Percentiles rank a stretch among this genome's conserved stretches.
These are phyloP conservation scores for Colletotrichum endophyticum DNA, from an alignment of 2,329 filamentous ascomycete genomes.

Conservation along the genomic window DNA sequence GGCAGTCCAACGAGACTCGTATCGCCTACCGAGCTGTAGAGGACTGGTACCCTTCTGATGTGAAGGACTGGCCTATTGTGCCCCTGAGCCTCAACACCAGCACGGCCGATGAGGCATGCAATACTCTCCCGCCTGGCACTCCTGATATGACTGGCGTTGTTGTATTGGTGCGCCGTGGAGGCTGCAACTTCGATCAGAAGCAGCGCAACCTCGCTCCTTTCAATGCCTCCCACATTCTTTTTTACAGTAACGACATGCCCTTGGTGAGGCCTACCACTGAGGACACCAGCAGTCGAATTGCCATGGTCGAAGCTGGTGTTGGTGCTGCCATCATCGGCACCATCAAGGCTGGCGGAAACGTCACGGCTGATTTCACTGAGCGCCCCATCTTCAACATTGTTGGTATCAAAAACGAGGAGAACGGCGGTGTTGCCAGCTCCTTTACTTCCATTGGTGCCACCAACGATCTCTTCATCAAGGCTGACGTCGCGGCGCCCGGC, in stretches of 20 bases:
- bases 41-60: constrained; percentile 9
- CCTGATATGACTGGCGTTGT: constrained; percentile 44
- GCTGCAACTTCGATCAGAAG: constrained; percentile 39
- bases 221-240: constrained; percentile 44
- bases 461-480: constrained; percentile 42
- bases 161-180: constrained; percentile 45
- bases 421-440: constrained; percentile 35
- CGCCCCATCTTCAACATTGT: constrained; percentile 17
- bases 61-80: constrained; percentile 28
- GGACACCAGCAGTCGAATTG: constrained; percentile 4
- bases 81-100: constrained; percentile 26
- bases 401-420: constrained; percentile 23
- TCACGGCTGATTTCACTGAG: constrained; percentile 22
- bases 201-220: constrained; percentile 39
- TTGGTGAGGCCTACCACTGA: constrained; percentile 4
- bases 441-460: constrained; percentile 45
- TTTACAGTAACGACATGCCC: constrained; percentile 37
- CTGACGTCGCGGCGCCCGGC: constrained; percentile 42
- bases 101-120: constrained; percentile 38
- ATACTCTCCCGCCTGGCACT: constrained; percentile 37
- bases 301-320: constrained; percentile 16
- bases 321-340: constrained; percentile 23
- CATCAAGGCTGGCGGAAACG: constrained; percentile 19
- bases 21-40: constrained; percentile 3
- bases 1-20: neutral